These are phyloP conservation scores for Penicillium hesseltinei DNA, from an alignment of 2,329 filamentous ascomycete species.

Conservation along the genomic window DNA sequence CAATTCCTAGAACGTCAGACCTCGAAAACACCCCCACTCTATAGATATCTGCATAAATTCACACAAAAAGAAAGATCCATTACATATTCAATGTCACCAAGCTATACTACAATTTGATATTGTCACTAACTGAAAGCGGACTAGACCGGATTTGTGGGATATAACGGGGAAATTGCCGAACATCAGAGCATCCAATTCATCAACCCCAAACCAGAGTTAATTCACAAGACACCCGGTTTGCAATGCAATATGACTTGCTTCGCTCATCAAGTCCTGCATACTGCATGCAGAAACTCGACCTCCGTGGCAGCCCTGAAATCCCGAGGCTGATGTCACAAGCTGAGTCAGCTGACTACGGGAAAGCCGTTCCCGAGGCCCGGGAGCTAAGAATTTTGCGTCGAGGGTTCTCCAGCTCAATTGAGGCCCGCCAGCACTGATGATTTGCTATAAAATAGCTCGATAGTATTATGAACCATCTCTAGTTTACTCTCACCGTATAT, in stretches of 20 bases:
- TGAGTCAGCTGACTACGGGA: constrained; percentile 25
- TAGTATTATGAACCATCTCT: neutral
- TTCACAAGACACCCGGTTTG: neutral
- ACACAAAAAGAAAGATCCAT: neutral
- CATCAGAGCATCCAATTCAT: neutral
- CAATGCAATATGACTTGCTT: constrained; percentile 5
- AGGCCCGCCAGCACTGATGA: neutral
- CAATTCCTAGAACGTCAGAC: rapidly evolving
- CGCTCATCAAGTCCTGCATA: neutral
- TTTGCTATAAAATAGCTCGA: neutral
- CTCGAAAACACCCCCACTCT: rapidly evolving
- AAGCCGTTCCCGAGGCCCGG: constrained; percentile 21
- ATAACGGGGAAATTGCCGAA: neutral
- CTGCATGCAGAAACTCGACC: constrained; percentile 1
- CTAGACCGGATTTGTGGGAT: neutral
- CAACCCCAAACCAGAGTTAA: neutral
- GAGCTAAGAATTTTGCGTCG: constrained; percentile 24
- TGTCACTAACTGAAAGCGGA: constrained; percentile 3
- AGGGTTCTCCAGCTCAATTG: constrained; percentile 8
- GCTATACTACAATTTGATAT: neutral
- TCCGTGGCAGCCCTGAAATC: neutral
- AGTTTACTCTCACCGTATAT: constrained; percentile 5
- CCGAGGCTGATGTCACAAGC: constrained; percentile 15
- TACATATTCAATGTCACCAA: neutral
- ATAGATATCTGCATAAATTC: neutral